phyloP scores from a whole-genome alignment of 2,329 filamentous ascomycete genomes.

The Thelonectria rubi region DNA sequence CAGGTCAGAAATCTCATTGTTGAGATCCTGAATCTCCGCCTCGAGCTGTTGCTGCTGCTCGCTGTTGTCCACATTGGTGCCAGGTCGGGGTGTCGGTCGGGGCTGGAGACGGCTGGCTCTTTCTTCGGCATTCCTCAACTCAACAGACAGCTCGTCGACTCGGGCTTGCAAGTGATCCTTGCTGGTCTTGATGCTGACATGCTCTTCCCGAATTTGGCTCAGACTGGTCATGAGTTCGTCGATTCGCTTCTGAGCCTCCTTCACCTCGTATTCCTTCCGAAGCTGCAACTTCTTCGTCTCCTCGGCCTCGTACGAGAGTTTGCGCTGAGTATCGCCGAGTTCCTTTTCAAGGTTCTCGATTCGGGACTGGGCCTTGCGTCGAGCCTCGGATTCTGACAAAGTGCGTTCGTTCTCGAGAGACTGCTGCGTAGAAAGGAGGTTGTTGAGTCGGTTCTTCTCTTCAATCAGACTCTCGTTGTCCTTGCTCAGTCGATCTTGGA shows the following conservation, averaged over 20 bases:
- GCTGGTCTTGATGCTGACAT: slow-evolving; percentile 85
- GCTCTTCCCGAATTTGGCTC: slow-evolving; percentile 83
- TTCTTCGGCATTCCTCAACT: slow-evolving; percentile 89
- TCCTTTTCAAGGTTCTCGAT: slow-evolving; percentile 84
- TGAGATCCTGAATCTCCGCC: slow-evolving; percentile 79
- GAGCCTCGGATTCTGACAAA: slow-evolving; percentile 80
- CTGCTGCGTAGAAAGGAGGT: slow-evolving; percentile 83
- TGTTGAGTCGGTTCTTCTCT: slow-evolving; percentile 85
- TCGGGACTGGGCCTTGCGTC: slow-evolving; percentile 80
- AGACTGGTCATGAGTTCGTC: slow-evolving; percentile 88
- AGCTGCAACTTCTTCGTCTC: slow-evolving; percentile 84
- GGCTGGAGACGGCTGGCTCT: slow-evolving; percentile 83
- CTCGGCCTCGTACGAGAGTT: slow-evolving; percentile 82
- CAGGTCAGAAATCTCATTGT: slow-evolving; percentile 83
- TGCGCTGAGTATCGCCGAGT: slow-evolving; percentile 79
- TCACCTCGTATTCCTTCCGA: slow-evolving; percentile 88
- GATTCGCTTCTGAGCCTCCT: slow-evolving; percentile 88
- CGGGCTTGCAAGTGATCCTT: slow-evolving; percentile 89
- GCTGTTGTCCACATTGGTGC: slow-evolving; percentile 51
- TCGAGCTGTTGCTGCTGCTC: slow-evolving; percentile 61
- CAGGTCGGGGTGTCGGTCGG: slow-evolving; percentile 72
- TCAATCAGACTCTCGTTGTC: slow-evolving; percentile 87
- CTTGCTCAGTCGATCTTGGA: slow-evolving; percentile 86
- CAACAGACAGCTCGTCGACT: slow-evolving; percentile 87
- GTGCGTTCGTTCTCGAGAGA: slow-evolving; percentile 93